Evolutionary conservation across 768 basidiomycete species (phyloP).

Genomic region (Neoboletus subvelutipes): DNA sequence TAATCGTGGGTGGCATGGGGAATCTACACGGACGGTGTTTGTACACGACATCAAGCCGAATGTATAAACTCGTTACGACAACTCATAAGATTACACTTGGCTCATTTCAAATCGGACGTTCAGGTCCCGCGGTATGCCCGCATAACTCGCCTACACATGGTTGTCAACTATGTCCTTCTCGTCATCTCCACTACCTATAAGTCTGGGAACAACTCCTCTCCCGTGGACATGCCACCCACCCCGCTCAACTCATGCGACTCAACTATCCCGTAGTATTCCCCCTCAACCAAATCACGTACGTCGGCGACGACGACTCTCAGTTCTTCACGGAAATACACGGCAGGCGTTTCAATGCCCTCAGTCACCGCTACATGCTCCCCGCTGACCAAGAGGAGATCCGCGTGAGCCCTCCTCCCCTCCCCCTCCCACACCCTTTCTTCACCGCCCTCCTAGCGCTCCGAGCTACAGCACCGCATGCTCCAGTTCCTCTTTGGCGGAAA

Average conservation of each 20-base stretch:
- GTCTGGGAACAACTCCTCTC: slow-evolving; percentile 17
- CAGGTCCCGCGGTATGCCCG: slow-evolving; percentile 37
- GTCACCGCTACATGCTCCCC: slow-evolving; percentile 59
- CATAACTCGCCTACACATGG: slow-evolving; percentile 25
- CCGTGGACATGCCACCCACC: slow-evolving; percentile 23
- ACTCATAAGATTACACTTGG: slow-evolving; percentile 28
- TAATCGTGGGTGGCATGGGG: slow-evolving; percentile 92
- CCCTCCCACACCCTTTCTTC: neutral
- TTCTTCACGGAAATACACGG: slow-evolving; percentile 57
- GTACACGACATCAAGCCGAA: slow-evolving; percentile 79
- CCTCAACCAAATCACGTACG: slow-evolving; percentile 36
- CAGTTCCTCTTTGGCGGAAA: slow-evolving; percentile 63
- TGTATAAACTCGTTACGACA: slow-evolving; percentile 35
- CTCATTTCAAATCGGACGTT: slow-evolving; percentile 31
- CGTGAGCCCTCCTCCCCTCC: slow-evolving; percentile 33
- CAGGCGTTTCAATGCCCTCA: slow-evolving; percentile 55
- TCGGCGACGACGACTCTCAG: slow-evolving; percentile 45
- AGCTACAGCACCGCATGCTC: slow-evolving; percentile 62
- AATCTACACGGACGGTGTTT: slow-evolving; percentile 85
- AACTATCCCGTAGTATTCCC: slow-evolving; percentile 35
- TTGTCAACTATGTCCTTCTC: slow-evolving; percentile 30
- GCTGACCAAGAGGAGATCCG: slow-evolving; percentile 66
- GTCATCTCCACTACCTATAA: slow-evolving; percentile 34
- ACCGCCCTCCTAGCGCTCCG: slow-evolving; percentile 49
- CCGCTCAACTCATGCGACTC: slow-evolving; percentile 27